These are phyloP conservation scores for Phaeotremella fagi DNA, from an alignment of 768 basidiomycete species.

Conservation along the genomic window DNA sequence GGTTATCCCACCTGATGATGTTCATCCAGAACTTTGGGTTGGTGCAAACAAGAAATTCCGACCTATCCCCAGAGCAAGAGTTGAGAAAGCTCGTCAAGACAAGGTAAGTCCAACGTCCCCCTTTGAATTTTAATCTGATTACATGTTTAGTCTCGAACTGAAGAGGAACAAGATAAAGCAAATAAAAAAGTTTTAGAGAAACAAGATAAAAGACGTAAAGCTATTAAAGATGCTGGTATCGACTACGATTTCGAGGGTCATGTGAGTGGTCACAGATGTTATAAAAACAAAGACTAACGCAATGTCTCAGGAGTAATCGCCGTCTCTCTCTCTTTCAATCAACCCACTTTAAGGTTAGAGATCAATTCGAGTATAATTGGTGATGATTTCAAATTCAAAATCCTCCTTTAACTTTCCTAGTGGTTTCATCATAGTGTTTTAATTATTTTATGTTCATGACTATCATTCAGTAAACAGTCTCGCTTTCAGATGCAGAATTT, in stretches of 20 bases:
- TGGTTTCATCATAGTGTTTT: no score
- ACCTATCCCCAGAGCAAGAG: constrained; percentile 64
- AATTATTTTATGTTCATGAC: no score
- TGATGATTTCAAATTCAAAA: no score
- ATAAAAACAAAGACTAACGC: no score
- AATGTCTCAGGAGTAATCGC: no score
- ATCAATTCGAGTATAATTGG: no score
- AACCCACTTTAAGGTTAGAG: no score
- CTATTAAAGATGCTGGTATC: constrained; percentile 75
- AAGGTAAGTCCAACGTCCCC: constrained; percentile 56
- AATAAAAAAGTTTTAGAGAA: constrained; percentile 68
- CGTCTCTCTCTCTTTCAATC: no score
- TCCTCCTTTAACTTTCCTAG: no score
- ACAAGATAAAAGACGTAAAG: constrained; percentile 70
- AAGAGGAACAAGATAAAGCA: constrained; percentile 62
- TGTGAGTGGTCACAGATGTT: no score
- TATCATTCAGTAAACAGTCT: no score
- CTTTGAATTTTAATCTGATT: neutral
- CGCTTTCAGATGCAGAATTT: no score
- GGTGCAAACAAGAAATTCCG: constrained; percentile 95
- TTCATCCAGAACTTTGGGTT: constrained; percentile 91
- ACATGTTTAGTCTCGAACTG: constrained; percentile 61
- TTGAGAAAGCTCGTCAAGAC: constrained; percentile 71
- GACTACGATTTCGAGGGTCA: constrained; percentile 82
- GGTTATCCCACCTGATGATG: constrained; percentile 77